Evolutionary conservation across 108 stramenopile genomes (phyloP).

Genomic region (Mayamaea pseudoterrestris): DNA sequence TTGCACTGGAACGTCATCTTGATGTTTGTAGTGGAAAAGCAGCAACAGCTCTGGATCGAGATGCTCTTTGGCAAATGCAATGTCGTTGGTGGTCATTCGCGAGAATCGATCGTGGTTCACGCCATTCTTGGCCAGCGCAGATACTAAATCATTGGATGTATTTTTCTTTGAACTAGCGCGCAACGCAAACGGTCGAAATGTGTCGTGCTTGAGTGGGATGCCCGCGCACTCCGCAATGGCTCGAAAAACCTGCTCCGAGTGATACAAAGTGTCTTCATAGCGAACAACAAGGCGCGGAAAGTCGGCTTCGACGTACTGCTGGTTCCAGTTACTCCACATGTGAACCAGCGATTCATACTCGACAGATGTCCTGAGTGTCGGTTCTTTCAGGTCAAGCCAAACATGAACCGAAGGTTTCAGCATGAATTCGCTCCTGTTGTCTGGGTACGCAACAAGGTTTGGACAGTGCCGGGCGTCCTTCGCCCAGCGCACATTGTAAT

Average conservation of each 20-base stretch:
- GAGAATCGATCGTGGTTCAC: background rate
- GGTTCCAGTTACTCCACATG: constrained; percentile 61
- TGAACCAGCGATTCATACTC: constrained; percentile 36
- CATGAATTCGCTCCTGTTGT: too few species aligned
- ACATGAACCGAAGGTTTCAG: too few species aligned
- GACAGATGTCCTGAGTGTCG: background rate
- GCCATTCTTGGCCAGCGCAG: background rate
- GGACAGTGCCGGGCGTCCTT: constrained; percentile 36
- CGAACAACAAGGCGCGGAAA: constrained; percentile 57
- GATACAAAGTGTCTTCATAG: constrained; percentile 66
- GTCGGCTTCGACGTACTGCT: constrained; percentile 25
- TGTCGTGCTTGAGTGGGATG: constrained; percentile 10
- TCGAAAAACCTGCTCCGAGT: constrained; percentile 37
- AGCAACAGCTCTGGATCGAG: constrained; percentile 42
- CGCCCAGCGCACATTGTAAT: constrained; percentile 48
- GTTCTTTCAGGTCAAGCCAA: background rate
- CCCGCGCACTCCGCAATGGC: constrained; percentile 58
- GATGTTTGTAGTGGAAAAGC: constrained; percentile 29
- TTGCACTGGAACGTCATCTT: too few species aligned
- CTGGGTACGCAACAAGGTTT: too few species aligned
- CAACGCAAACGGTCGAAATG: background rate
- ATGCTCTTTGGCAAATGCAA: constrained; percentile 25
- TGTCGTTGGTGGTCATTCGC: constrained; percentile 39
- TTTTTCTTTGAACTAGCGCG: background rate
- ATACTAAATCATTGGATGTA: background rate